Conservation (phyloP, 2,329 filamentous ascomycete species). For the Akanthomyces lecanii region DNA sequence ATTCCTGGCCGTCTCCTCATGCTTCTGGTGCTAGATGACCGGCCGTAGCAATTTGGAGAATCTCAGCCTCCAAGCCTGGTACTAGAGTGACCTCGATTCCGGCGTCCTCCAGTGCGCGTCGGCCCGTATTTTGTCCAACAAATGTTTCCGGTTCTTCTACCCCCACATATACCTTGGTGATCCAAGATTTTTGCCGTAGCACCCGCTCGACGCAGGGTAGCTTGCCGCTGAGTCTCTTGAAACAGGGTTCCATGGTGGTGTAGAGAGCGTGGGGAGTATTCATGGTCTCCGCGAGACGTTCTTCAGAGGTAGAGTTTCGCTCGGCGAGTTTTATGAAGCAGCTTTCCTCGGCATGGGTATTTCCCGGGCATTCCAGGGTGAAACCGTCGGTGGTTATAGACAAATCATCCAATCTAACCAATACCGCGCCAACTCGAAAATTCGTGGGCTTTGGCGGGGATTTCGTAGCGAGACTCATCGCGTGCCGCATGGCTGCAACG, state of each 20-base stretch:
- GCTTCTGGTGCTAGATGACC: constrained; percentile 54
- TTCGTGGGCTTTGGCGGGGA: constrained; percentile 87
- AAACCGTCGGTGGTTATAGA: constrained; percentile 74
- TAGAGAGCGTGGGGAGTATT: constrained; percentile 55
- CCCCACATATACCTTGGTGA: constrained; percentile 79
- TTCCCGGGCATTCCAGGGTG: constrained; percentile 84
- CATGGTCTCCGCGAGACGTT: constrained; percentile 44
- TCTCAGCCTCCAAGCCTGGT: constrained; percentile 71
- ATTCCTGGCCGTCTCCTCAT: neutral
- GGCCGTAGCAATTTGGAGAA: constrained; percentile 75
- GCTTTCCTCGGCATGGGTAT: constrained; percentile 95
- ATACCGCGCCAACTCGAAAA: constrained; percentile 90
- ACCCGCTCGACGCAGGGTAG: constrained; percentile 76
- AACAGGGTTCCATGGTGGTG: constrained; percentile 90
- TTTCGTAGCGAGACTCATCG: constrained; percentile 69
- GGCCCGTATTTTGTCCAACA: constrained; percentile 75
- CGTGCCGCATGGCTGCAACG: constrained; percentile 58
- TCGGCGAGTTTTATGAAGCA: constrained; percentile 71
- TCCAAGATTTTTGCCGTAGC: constrained; percentile 54
- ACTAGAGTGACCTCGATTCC: constrained; percentile 73
- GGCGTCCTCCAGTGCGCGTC: constrained; percentile 61
- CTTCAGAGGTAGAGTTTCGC: constrained; percentile 46
- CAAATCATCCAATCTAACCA: constrained; percentile 57
- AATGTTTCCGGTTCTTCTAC: constrained; percentile 89
- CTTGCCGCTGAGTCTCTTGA: constrained; percentile 68